Conservation (phyloP, 164 flowering plant species). For the Chimonanthus praecox region DNA sequence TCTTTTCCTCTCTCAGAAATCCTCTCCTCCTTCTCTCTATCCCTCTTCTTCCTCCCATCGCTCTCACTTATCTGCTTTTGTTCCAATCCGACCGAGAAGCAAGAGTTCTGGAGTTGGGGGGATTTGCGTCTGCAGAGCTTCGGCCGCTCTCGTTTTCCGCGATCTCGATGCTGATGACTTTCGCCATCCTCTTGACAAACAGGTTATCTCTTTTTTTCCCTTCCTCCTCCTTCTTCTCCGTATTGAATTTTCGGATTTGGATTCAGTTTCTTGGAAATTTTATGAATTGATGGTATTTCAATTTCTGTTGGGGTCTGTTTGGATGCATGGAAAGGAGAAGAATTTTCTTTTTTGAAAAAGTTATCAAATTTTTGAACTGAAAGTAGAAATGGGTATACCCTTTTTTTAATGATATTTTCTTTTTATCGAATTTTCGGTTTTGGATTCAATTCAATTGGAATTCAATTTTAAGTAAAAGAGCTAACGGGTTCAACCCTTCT, state of each 20-base stretch:
- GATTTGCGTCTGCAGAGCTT: conserved; percentile 11
- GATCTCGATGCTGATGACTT: conserved; percentile 34
- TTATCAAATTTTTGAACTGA: too few relatives aligned
- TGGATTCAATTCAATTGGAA: too few relatives aligned
- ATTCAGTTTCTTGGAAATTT: background rate
- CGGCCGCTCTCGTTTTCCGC: conserved; percentile 20
- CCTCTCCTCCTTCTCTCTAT: background rate
- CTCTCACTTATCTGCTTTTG: background rate
- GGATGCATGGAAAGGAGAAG: background rate
- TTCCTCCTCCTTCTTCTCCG: background rate
- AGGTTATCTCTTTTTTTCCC: conserved; percentile 10
- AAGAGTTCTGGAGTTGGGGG: conserved; percentile 1
- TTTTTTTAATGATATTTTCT: too few relatives aligned
- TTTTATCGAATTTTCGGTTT: too few relatives aligned
- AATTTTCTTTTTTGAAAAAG: too few relatives aligned
- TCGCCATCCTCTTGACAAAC: conserved; percentile 33
- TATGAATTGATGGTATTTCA: background rate
- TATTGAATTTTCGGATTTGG: background rate
- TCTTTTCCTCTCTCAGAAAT: conserved; percentile 4
- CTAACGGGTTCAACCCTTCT: too few relatives aligned
- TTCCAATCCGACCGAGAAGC: conserved; percentile 7
- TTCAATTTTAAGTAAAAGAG: too few relatives aligned
- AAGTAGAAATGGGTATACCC: too few relatives aligned
- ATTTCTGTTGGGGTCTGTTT: background rate
- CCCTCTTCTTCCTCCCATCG: conserved; percentile 1